Base-by-base conservation (phyloP, 768 basidiomycete genomes). In the Termitomyces sp. region DNA sequence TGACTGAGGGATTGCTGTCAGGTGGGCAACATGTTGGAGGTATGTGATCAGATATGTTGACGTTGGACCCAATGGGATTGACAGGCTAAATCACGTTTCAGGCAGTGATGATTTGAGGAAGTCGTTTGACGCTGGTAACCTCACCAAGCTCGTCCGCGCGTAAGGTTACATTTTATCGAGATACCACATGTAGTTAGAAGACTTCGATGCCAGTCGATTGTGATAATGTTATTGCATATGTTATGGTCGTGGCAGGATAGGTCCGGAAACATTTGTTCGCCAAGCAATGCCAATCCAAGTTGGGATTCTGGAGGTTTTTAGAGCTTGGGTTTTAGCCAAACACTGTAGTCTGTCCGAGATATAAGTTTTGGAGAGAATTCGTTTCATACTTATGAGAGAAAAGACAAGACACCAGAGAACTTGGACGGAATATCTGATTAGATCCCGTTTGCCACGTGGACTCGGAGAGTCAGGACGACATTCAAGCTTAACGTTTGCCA, bases 21-120 rank as follows among this genome's bases (percentile, higher is more conserved):
- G 82, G 74, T 52, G 64, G 77, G 60, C 50, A 79, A 62, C 84
- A 85, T 56, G 70, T 85, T 29, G 84, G 83, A 60, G 84, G 81
- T 81, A 58, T 49, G 67, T 62, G n/a, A 20, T 7, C n/a, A 12
- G 10, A 6, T 18, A 20, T 39, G 10, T 18, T 38, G 3, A 11
- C n/a, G n/a, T n/a, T n/a, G n/a, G n/a, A n/a, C n/a, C n/a, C n/a
- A 15, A 7, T 42, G 3, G 5, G 3, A 10, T 15, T 29, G 32
- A 22, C 25, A 3, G 18, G 18, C n/a, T 49, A 39, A 31, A 57
- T 11, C 35, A 33, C 43, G n/a, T 27, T 53, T 1, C 39, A 80
- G 78, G 78, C 4, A 71, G 63, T 47, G 77, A 79, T 53, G 68
- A 69, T 52, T 68, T 73, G 7, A 53, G 64, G 3, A 69, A 66